phyloP scores from a whole-genome alignment of 1,284 basidiomycete genomes.

The Apiotrichum laibachii region DNA sequence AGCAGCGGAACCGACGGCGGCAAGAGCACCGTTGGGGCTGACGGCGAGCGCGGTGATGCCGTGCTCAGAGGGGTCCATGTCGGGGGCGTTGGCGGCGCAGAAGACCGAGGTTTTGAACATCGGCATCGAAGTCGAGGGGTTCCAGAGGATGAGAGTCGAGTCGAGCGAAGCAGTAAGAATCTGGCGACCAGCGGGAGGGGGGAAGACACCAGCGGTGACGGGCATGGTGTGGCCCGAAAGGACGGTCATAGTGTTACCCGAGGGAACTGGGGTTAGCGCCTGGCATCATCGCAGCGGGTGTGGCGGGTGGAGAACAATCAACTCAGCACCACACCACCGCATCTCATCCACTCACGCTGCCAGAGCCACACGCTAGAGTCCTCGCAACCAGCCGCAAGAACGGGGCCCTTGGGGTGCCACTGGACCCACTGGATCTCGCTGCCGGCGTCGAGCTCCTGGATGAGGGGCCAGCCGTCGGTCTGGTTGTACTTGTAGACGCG shows the following conservation, averaged over 20 bases:
- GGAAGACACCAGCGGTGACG: slow-evolving; percentile 85
- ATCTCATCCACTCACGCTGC: slow-evolving; percentile 63
- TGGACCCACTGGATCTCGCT: slow-evolving; percentile 93
- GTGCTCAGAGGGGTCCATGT: slow-evolving; percentile 56
- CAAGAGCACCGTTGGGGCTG: slow-evolving; percentile 78
- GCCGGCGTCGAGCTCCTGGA: slow-evolving; percentile 86
- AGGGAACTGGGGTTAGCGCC: slow-evolving; percentile 66
- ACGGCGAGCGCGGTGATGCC: slow-evolving; percentile 82
- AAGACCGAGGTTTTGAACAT: slow-evolving; percentile 58
- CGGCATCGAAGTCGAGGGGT: slow-evolving; percentile 67
- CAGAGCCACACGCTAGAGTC: slow-evolving; percentile 98
- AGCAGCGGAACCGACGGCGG: slow-evolving; percentile 78
- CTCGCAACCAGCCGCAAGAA: slow-evolving; percentile 86
- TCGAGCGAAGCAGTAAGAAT: slow-evolving; percentile 84
- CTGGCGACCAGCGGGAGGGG: slow-evolving; percentile 65
- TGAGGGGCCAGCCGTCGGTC: slow-evolving; percentile 83
- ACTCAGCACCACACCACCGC: not conserved
- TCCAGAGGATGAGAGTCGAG: slow-evolving; percentile 85
- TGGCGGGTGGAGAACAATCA: no score
- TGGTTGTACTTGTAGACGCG: slow-evolving; percentile 79
- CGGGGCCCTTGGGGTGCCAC: slow-evolving; percentile 93
- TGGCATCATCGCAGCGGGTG: no score
- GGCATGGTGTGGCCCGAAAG: slow-evolving; percentile 85
- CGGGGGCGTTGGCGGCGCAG: slow-evolving; percentile 59
- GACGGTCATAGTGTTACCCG: slow-evolving; percentile 90